Evolutionary conservation across 345 rosid species (phyloP).

Genomic region (Linum trigynum): DNA sequence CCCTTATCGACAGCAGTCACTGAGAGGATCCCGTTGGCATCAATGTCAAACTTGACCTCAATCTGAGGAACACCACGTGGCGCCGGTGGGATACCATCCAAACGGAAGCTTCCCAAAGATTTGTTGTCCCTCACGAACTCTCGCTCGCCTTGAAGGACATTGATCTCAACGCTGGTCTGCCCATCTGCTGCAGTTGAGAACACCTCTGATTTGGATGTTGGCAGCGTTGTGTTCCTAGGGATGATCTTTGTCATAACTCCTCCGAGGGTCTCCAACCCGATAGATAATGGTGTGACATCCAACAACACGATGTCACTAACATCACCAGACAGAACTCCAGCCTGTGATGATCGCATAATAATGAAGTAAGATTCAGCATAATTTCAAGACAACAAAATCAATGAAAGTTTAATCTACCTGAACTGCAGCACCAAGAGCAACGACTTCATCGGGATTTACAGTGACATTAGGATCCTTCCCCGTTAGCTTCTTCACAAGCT

Average conservation of each 20-base stretch:
- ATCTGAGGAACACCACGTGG: conserved; percentile 94
- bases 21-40: conserved; percentile 90
- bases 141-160: conserved; percentile 94
- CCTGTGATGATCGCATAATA: conserved; percentile 27
- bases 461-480: conserved; percentile 95
- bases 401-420: conserved; percentile 43
- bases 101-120: conserved; percentile 72
- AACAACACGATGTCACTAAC: conserved; percentile 92
- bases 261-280: conserved; percentile 96
- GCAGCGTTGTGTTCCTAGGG: conserved; percentile 85
- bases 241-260: conserved; percentile 98
- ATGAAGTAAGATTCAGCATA: not conserved
- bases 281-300: conserved; percentile 77
- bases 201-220: conserved; percentile 96
- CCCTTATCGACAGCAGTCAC: conserved; percentile 84
- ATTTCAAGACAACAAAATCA: not conserved
- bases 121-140: conserved; percentile 98
- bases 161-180: conserved; percentile 96
- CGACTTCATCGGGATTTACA: conserved; percentile 97
- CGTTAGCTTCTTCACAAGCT: conserved; percentile 77
- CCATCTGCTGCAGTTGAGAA: conserved; percentile 99
- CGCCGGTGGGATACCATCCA: conserved; percentile 75
- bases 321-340: conserved; percentile 93
- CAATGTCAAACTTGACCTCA: conserved; percentile 90
- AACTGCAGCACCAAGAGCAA: conserved; percentile 97